Evolutionary conservation across 2,329 filamentous ascomycete species (phyloP).

Genomic region (Cladophialophora bantiana): DNA sequence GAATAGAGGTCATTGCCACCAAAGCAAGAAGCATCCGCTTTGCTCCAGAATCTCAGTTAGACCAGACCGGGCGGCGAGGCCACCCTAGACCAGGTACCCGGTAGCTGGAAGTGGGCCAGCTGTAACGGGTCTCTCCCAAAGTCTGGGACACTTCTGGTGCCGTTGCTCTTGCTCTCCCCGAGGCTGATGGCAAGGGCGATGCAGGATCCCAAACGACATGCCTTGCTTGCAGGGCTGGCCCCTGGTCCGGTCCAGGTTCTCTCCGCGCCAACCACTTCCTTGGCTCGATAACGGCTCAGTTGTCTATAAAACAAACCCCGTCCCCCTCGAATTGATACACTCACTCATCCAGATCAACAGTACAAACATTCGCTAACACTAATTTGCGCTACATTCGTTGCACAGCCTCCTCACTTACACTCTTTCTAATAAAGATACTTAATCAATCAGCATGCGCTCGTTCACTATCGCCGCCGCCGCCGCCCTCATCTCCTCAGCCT

Average conservation of each 20-base stretch:
- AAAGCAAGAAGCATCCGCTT: neutral
- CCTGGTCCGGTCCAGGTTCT: neutral
- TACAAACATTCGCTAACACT: slow-evolving; percentile 10
- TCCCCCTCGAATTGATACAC: neutral
- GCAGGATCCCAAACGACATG: slow-evolving; percentile 1
- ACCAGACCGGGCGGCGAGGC: neutral
- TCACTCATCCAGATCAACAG: slow-evolving; percentile 3
- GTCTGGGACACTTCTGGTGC: neutral
- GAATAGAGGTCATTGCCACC: neutral
- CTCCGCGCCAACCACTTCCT: slow-evolving; percentile 13
- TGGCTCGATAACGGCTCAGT: neutral
- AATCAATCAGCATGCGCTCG: slow-evolving; percentile 32
- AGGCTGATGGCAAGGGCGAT: slow-evolving; percentile 12
- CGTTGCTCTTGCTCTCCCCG: neutral
- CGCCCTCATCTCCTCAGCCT: slow-evolving; percentile 31
- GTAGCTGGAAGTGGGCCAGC: neutral
- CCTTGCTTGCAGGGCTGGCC: neutral
- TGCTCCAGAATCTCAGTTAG: neutral
- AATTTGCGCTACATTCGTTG: slow-evolving; percentile 18
- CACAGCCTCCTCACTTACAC: neutral
- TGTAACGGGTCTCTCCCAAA: neutral
- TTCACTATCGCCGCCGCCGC: slow-evolving; percentile 33
- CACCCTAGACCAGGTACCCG: neutral
- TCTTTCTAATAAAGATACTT: slow-evolving; percentile 7
- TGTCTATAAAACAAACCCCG: slow-evolving; percentile 18